Percentiles rank a stretch among this genome's conserved stretches.
Evolutionary conservation across 2,329 filamentous ascomycete genomes (phyloP).

Genomic region (Stemphylium beticola): DNA sequence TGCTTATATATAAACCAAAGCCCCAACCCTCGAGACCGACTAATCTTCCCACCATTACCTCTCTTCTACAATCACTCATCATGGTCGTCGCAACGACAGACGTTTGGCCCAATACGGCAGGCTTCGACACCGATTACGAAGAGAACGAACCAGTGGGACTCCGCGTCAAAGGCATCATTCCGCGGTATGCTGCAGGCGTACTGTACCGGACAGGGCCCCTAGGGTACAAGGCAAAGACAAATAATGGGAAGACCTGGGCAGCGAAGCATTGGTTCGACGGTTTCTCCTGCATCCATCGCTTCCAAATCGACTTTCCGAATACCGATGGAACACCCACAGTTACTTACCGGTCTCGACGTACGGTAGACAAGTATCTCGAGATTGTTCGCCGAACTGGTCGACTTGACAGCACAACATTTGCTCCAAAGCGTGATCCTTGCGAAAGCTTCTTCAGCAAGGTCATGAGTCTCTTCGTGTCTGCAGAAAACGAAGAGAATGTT

Average conservation of each 20-base stretch:
- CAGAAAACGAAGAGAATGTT: constrained; percentile 59
- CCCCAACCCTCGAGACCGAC: too few relatives aligned
- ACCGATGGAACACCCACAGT: constrained; percentile 54
- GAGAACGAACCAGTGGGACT: constrained; percentile 70
- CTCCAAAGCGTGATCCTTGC: constrained; percentile 74
- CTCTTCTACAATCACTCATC: background rate
- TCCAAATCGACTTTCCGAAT: constrained; percentile 65
- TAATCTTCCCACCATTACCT: background rate
- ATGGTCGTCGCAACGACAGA: constrained; percentile 22
- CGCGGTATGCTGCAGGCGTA: constrained; percentile 71
- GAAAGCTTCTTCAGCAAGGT: constrained; percentile 74
- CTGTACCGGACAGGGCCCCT: constrained; percentile 74
- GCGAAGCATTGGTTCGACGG: constrained; percentile 84
- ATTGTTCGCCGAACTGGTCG: constrained; percentile 66
- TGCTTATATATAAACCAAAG: background rate
- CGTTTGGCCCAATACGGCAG: constrained; percentile 40
- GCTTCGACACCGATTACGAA: constrained; percentile 70
- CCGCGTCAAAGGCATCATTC: constrained; percentile 69
- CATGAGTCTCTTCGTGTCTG: constrained; percentile 63
- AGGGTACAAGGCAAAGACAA: constrained; percentile 65
- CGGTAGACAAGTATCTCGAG: constrained; percentile 68
- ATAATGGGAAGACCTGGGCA: constrained; percentile 63
- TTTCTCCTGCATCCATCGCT: constrained; percentile 73
- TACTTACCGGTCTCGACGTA: constrained; percentile 73
- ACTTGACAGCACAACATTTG: constrained; percentile 68